Conservation (phyloP, 345 rosid species). For the Gossypium sturtianum region DNA sequence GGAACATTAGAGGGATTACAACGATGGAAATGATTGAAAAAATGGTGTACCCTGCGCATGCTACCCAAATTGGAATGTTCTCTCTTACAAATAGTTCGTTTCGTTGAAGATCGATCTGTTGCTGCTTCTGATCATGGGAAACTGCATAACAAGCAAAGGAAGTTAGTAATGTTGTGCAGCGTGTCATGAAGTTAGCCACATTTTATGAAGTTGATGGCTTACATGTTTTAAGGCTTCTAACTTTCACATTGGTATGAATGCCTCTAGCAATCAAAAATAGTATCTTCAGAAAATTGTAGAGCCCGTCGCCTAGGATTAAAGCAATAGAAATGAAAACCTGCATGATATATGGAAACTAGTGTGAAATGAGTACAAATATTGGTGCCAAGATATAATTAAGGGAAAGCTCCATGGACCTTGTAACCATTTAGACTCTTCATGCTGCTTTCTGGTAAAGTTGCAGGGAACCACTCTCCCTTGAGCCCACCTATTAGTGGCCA, state of each 20-base stretch:
- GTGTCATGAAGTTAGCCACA: background rate
- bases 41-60: slow-evolving; percentile 54
- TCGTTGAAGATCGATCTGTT: slow-evolving; percentile 31
- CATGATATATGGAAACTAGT: background rate
- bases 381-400: background rate
- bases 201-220: slow-evolving; percentile 11
- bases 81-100: slow-evolving; percentile 71
- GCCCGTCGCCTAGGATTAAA: slow-evolving; percentile 83
- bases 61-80: slow-evolving; percentile 73
- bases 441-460: slow-evolving; percentile 48
- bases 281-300: slow-evolving; percentile 85
- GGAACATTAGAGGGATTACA: slow-evolving; percentile 74
- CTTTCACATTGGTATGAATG: slow-evolving; percentile 34
- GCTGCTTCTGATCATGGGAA: slow-evolving; percentile 21
- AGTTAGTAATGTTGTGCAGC: background rate
- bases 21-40: slow-evolving; percentile 71
- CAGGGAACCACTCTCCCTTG: slow-evolving; percentile 75
- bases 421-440: slow-evolving; percentile 88
- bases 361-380: background rate
- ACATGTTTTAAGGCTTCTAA: slow-evolving; percentile 35
- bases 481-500: slow-evolving; percentile 74
- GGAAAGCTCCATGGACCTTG: slow-evolving; percentile 41
- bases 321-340: slow-evolving; percentile 88
- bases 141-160: slow-evolving; percentile 20
- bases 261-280: slow-evolving; percentile 45